Base-by-base conservation (phyloP, 1,284 basidiomycete species). In the Anthracocystis setariae region DNA sequence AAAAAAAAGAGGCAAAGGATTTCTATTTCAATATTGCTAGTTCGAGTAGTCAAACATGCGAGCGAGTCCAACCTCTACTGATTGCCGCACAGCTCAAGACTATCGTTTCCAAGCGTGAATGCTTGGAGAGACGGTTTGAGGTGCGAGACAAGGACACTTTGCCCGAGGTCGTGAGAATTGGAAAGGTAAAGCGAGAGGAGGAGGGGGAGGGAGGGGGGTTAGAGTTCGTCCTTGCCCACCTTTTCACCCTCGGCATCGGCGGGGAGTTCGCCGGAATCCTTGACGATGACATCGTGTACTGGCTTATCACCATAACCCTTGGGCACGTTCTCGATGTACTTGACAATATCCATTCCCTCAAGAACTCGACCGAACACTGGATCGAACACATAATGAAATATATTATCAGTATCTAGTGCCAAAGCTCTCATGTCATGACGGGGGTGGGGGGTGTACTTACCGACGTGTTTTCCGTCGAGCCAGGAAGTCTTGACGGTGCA, bases 401-500 rank as follows among this genome's bases (percentile, higher is more conserved):
- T 42, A 18, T 15, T 42, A 18, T 42, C 40, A 42, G 38, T 18
- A 42, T 42, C 8, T 39, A 17, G 8, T 39, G 17, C 7, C 5
- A n/a, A n/a, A n/a, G 8, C 18, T 39, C 38, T 39, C 18, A n/a
- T 15, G 10, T 23, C 12, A 42, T 23, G 3, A 8, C 18, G 40
- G 23, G 20, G 10, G 35, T 23, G 21, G 20, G 21, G 21, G 20
- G 18, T 3, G 10, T 5, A 73, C 65, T 62, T 58, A 73, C 75
- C 70, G 44, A 78, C 74, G 63, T 75, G 75, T 35, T 67, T 58
- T 35, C 70, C 65, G 46, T 81, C 79, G 25, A 82, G 64, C 78
- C 78, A 80, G 21, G 58, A 47, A 8, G 82, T 83, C 46, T 69
- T 66, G 25, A 76, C 77, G 8, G 77, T 79, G 65, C 80, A 81